These are phyloP conservation scores for Chenopodium album DNA, from an alignment of 148 eudicot species.

Conservation along the genomic window DNA sequence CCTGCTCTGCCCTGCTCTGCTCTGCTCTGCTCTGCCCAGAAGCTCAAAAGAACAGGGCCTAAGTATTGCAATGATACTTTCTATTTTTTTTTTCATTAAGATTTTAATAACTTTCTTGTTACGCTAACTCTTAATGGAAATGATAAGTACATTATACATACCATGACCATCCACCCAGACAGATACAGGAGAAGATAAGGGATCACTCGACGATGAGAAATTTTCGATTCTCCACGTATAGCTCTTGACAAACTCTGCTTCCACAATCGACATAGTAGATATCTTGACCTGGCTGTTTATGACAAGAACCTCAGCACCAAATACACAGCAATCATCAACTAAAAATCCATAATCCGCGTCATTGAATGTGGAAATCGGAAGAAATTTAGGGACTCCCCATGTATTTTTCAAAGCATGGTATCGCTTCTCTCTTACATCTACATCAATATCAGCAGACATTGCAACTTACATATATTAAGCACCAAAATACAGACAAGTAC, in stretches of 20 bases:
- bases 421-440: slow-evolving; percentile 10
- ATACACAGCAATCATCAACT: slow-evolving; percentile 14
- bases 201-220: not conserved
- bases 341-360: slow-evolving; percentile 16
- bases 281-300: not conserved
- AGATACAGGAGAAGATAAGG: not conserved
- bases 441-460: no score
- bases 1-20: no score
- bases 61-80: no score
- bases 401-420: slow-evolving; percentile 13
- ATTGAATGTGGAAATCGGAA: not conserved
- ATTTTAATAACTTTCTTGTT: no score
- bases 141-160: not conserved
- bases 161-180: not conserved
- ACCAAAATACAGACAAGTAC: no score
- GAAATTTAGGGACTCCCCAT: slow-evolving; percentile 20
- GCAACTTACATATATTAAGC: no score
- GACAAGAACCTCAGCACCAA: slow-evolving; percentile 16
- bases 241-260: not conserved
- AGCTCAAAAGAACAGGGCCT: no score
- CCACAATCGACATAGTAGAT: not conserved
- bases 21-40: no score
- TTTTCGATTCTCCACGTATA: slow-evolving; percentile 3
- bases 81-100: no score
- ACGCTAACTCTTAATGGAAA: no score